Percentiles rank a stretch among this genome's conserved stretches.
phyloP scores from a whole-genome alignment of 805 yeast species.

The Barnettozyma vustinii region DNA sequence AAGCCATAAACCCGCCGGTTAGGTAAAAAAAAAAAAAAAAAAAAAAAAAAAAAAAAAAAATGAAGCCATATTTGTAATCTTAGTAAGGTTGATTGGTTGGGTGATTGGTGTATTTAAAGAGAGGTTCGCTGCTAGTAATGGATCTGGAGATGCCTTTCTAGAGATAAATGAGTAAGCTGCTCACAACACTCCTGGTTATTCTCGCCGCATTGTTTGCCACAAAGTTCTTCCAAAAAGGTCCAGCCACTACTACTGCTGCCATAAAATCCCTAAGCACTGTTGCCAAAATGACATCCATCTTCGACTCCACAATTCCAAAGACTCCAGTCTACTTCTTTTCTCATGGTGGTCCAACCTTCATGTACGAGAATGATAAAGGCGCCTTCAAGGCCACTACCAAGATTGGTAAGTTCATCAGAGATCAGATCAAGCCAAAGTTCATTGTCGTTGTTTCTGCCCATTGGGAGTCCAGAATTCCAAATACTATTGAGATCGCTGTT shows the following conservation, averaged over 20 bases:
- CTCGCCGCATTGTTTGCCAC: conserved; percentile 17
- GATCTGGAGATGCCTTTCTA: background rate
- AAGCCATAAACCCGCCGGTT: background rate
- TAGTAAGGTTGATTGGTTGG: conserved; percentile 4
- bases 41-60: background rate
- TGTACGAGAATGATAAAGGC: conserved; percentile 49
- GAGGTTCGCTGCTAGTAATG: background rate
- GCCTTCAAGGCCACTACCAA: conserved; percentile 49
- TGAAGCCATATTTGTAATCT: conserved; percentile 9
- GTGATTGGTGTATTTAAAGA: background rate
- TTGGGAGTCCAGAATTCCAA: conserved; percentile 51
- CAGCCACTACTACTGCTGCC: background rate
- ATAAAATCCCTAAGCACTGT: background rate
- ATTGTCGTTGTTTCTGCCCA: conserved; percentile 70
- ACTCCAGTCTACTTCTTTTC: conserved; percentile 63
- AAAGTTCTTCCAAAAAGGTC: conserved; percentile 5
- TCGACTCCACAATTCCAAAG: conserved; percentile 18
- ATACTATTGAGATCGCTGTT: conserved; percentile 43
- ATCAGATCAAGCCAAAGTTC: conserved; percentile 54
- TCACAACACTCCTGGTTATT: conserved; percentile 7
- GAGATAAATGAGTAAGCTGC: background rate
- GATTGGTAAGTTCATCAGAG: conserved; percentile 48
- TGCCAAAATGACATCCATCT: conserved; percentile 7
- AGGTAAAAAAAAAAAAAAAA: background rate
- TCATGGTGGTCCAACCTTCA: conserved; percentile 84